These are phyloP conservation scores for Pythium coloratum DNA, from an alignment of 352 stramenopile genomes.

Conservation along the genomic window DNA sequence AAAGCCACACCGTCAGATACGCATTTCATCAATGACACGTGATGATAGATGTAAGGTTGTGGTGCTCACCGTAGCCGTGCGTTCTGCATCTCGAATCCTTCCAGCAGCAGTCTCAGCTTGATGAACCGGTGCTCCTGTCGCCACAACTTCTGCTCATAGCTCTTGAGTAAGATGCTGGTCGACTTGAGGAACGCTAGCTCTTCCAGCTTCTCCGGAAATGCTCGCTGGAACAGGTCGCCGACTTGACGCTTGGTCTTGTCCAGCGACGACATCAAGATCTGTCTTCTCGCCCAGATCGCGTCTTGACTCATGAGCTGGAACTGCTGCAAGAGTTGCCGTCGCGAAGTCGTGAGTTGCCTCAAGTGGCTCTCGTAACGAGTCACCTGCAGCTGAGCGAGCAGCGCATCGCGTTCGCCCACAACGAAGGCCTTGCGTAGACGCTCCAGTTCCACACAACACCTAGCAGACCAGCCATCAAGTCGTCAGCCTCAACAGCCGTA, in stretches of 20 bases:
- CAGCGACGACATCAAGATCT: slow-evolving; percentile 22
- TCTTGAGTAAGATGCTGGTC: slow-evolving; percentile 39
- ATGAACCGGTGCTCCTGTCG: slow-evolving; percentile 44
- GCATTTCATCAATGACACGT: too few species aligned
- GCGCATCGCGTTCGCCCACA: slow-evolving; percentile 33
- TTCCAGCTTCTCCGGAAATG: slow-evolving; percentile 30
- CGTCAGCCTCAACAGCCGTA: neutral
- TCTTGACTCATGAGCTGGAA: slow-evolving; percentile 42
- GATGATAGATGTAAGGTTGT: too few species aligned
- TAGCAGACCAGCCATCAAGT: slow-evolving; percentile 5
- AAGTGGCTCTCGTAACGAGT: slow-evolving; percentile 27
- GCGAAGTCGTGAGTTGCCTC: slow-evolving; percentile 21
- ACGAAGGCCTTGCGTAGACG: slow-evolving; percentile 38
- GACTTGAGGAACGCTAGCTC: slow-evolving; percentile 44
- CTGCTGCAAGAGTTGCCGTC: slow-evolving; percentile 32
- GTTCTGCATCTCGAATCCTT: slow-evolving; percentile 40
- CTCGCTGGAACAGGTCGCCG: slow-evolving; percentile 16
- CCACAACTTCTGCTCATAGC: slow-evolving; percentile 53
- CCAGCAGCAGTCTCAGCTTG: slow-evolving; percentile 30
- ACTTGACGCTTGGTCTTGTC: slow-evolving; percentile 25
- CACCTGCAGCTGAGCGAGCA: slow-evolving; percentile 36
- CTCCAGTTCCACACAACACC: slow-evolving; percentile 40
- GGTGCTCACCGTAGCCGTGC: slow-evolving; percentile 34
- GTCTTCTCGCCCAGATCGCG: slow-evolving; percentile 28
- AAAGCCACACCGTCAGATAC: neutral